Evolutionary conservation across 352 stramenopile species (phyloP).

Genomic region (Pythium biforme): DNA sequence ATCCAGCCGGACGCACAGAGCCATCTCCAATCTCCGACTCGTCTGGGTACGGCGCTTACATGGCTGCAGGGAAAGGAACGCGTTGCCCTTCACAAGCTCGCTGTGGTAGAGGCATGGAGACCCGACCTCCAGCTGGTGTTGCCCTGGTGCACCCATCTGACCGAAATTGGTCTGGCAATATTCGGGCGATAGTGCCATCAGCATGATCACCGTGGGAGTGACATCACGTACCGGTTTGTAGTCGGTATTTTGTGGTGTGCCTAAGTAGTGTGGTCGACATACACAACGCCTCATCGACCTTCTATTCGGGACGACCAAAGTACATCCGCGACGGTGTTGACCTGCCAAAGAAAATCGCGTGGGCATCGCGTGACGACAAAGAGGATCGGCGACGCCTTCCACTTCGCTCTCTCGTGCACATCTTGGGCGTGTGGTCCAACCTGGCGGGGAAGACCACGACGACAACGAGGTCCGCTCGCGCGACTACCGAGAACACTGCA

Average conservation of each 20-base stretch:
- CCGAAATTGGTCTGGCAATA: not conserved
- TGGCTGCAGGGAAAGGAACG: not conserved
- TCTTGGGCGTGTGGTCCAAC: too few species aligned
- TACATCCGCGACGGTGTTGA: not conserved
- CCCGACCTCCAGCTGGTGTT: constrained; percentile 3
- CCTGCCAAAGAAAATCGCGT: constrained; percentile 20
- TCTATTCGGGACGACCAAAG: constrained; percentile 4
- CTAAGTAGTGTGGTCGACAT: not conserved
- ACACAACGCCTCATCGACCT: not conserved
- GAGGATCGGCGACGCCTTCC: not conserved
- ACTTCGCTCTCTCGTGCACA: not conserved
- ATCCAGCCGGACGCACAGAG: constrained; percentile 1
- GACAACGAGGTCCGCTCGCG: not conserved
- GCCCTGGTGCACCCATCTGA: not conserved
- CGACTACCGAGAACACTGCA: constrained; percentile 10
- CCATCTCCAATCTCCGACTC: not conserved
- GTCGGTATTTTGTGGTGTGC: not conserved
- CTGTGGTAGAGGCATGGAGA: not conserved
- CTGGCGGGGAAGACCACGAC: too few species aligned
- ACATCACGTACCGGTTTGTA: not conserved
- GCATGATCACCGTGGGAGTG: not conserved
- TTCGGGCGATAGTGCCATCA: not conserved
- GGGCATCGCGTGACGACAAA: constrained; percentile 9
- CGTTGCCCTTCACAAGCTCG: not conserved
- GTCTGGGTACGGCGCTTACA: not conserved